A percentile compares a stretch with the other conserved stretches of the same genome.
phyloP scores from a whole-genome alignment of 768 basidiomycete species.

The Imleria badia region DNA sequence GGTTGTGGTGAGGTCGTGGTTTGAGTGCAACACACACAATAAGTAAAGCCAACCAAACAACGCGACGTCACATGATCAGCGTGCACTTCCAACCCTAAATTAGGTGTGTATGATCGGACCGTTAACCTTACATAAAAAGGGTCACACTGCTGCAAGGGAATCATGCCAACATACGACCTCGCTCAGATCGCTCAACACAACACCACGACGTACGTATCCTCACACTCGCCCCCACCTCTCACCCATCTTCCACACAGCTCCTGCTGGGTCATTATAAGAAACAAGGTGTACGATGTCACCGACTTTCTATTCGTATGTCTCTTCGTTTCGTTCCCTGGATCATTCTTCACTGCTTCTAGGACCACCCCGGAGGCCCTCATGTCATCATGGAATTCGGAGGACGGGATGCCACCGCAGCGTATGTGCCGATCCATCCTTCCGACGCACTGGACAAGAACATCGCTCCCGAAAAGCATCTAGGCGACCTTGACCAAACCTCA shows the following conservation, averaged over 20 bases:
- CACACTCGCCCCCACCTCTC: conserved; percentile 1
- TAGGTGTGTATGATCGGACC: neutral
- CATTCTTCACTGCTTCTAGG: conserved; percentile 36
- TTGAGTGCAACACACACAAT: conserved; percentile 47
- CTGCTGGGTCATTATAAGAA: conserved; percentile 82
- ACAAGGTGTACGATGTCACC: conserved; percentile 84
- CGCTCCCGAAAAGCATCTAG: conserved; percentile 69
- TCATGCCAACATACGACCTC: conserved; percentile 45
- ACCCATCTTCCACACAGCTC: conserved; percentile 44
- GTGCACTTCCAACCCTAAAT: conserved; percentile 6
- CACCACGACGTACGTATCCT: conserved; percentile 42
- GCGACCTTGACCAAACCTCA: conserved; percentile 53
- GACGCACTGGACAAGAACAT: conserved; percentile 76
- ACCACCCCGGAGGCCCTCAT: conserved; percentile 79
- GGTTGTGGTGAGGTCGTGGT: conserved; percentile 34
- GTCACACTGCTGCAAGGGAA: neutral
- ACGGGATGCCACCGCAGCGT: conserved; percentile 74
- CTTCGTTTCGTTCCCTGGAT: neutral
- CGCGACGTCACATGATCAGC: conserved; percentile 45
- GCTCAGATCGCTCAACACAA: conserved; percentile 63
- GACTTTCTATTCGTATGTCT: conserved; percentile 63
- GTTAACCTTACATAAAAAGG: neutral
- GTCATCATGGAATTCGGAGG: conserved; percentile 87
- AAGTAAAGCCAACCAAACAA: conserved; percentile 48
- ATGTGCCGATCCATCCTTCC: conserved; percentile 83